A percentile compares a stretch with the other conserved stretches of the same genome.
These are phyloP conservation scores for Penicillium sp. DNA, from an alignment of 2,329 filamentous ascomycete genomes.

Conservation along the genomic window DNA sequence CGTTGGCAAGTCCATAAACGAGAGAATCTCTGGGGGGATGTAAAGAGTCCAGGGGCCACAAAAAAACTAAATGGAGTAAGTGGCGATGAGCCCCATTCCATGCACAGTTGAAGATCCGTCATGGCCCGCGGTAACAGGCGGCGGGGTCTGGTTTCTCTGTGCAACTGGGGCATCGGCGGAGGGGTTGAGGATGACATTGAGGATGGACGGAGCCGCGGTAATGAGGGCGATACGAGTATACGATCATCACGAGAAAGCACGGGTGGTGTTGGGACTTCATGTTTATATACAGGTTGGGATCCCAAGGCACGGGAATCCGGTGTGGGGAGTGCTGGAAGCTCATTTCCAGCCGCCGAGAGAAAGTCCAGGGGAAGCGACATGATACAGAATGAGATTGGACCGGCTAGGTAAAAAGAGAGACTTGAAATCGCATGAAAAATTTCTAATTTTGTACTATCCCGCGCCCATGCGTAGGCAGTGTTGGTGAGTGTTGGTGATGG, in stretches of 20 bases:
- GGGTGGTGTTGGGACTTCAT: neutral
- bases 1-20: neutral
- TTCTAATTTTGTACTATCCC: neutral
- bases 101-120: neutral
- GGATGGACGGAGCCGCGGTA: neutral
- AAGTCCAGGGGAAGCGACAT: neutral
- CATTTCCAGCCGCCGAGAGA: neutral
- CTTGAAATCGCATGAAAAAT: neutral
- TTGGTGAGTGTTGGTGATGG: neutral
- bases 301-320: neutral
- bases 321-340: neutral
- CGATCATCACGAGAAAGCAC: neutral
- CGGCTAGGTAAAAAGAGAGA: neutral
- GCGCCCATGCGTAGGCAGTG: neutral
- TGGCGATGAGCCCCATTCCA: neutral
- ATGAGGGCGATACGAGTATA: neutral
- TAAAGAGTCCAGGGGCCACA: neutral
- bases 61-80: neutral
- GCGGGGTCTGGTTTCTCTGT: neutral
- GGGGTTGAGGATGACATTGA: neutral
- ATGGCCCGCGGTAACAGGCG: neutral
- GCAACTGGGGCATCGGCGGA: neutral
- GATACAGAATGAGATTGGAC: neutral
- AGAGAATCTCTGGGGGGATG: neutral
- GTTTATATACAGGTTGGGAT: neutral